phyloP scores from a whole-genome alignment of 2,329 filamentous ascomycete genomes.

The Shiraia sp. region DNA sequence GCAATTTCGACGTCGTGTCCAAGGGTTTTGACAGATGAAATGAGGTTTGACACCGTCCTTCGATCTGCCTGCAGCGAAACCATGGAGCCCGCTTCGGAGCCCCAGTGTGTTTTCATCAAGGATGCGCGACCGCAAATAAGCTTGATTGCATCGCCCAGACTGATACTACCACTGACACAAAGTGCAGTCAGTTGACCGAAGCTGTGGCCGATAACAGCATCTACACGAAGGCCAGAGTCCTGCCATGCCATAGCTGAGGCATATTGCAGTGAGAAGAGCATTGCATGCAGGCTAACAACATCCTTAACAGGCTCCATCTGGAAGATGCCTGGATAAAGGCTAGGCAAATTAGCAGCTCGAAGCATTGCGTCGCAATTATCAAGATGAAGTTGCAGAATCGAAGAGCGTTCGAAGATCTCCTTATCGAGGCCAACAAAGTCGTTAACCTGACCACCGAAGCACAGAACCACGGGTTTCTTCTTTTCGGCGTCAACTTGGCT shows the following conservation, averaged over 20 bases:
- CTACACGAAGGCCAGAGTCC: slow-evolving; percentile 10
- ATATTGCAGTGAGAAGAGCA: slow-evolving; percentile 18
- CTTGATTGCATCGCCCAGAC: slow-evolving; percentile 31
- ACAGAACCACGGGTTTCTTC: slow-evolving; percentile 4
- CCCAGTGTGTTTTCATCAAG: too few species aligned
- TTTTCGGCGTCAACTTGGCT: background rate
- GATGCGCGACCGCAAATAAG: too few species aligned
- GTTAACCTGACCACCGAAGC: slow-evolving; percentile 8
- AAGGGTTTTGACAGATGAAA: too few species aligned
- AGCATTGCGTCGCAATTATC: slow-evolving; percentile 6
- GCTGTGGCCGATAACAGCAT: slow-evolving; percentile 20
- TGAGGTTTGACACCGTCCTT: too few species aligned
- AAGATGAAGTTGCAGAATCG: slow-evolving; percentile 5
- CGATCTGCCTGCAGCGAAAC: too few species aligned
- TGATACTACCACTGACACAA: slow-evolving; percentile 34
- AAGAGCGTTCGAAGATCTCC: background rate
- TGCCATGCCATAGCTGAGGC: slow-evolving; percentile 16
- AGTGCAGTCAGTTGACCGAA: slow-evolving; percentile 46
- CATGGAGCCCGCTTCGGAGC: too few species aligned
- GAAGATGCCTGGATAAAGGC: slow-evolving; percentile 11
- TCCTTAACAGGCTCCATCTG: slow-evolving; percentile 1
- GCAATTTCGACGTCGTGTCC: too few species aligned
- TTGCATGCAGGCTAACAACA: slow-evolving; percentile 9
- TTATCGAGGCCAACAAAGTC: slow-evolving; percentile 1
- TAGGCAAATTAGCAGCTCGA: background rate